These are phyloP conservation scores for Cyphellophora attinorum DNA, from an alignment of 2,329 filamentous ascomycete genomes.

Conservation along the genomic window DNA sequence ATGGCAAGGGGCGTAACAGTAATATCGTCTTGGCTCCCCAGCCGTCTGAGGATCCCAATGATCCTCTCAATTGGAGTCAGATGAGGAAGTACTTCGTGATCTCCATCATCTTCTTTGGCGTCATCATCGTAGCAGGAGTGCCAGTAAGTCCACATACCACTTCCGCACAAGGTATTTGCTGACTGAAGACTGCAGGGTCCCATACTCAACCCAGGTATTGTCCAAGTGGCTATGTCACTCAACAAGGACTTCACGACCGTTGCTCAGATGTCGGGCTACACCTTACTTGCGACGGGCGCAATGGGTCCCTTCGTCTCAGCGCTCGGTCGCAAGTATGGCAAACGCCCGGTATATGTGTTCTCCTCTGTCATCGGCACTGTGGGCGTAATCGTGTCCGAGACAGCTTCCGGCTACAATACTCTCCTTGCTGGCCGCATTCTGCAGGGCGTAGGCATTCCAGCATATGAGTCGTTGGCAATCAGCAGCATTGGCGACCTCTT, in stretches of 20 bases:
- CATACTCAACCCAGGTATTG: conserved; percentile 28
- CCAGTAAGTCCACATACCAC: no score
- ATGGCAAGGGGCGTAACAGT: conserved; percentile 19
- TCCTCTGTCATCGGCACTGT: conserved; percentile 14
- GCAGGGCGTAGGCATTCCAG: conserved; percentile 15
- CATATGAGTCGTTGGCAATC: conserved; percentile 14
- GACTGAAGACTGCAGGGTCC: conserved; percentile 22
- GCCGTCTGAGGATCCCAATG: conserved; percentile 23
- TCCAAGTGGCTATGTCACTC: conserved; percentile 24
- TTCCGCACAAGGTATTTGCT: no score
- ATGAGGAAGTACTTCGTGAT: conserved; percentile 31
- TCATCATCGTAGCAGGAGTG: no score
- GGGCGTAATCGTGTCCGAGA: conserved; percentile 14
- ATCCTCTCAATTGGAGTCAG: conserved; percentile 22
- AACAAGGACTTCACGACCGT: conserved; percentile 7
- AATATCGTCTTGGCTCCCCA: conserved; percentile 22
- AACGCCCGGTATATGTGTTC: conserved; percentile 14
- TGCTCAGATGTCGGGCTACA: conserved; percentile 9
- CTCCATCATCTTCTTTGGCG: conserved; percentile 27
- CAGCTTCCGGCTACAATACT: conserved; percentile 15
- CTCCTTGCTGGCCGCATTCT: conserved; percentile 15
- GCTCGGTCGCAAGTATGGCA: conserved; percentile 12
- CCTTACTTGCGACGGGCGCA: conserved; percentile 10
- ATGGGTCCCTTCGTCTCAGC: conserved; percentile 11
- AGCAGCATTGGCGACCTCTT: conserved; percentile 34